Base-by-base conservation (phyloP, 2,329 filamentous ascomycete species). In the Tolypocladium ophioglossoides region DNA sequence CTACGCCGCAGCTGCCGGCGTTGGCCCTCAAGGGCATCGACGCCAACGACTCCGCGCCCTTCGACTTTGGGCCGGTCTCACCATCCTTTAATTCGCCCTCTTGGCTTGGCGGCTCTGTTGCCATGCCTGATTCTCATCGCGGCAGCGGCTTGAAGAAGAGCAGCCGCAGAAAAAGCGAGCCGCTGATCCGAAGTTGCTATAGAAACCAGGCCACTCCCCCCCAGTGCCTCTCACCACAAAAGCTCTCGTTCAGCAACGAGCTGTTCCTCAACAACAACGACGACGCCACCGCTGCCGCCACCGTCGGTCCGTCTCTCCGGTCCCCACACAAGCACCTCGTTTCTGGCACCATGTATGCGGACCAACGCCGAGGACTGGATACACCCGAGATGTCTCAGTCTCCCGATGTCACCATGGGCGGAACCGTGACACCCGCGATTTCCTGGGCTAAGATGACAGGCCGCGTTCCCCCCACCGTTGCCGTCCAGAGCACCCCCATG, bases 81-180 rank as follows among this genome's bases (percentile, higher is more conserved):
- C 56, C 66, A 1, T 62, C 61, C 12, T 62, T 66, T 30, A 62
- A 62, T 46, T 62, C 62, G 0, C 58, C 60, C 32, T 62, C 65
- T 24, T 68, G 66, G 64, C 56, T 69, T 39, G 62, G 62, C 27
- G 35, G 44, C 12, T 58, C 61, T 12, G 50, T 55, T 22, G 54
- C 62, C n/a, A 52, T 55, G 1, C 59, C 53, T 2, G 59, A 63
- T 39, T 56, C 61, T 27, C 56, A 58, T 22, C 59, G 63, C n/a
- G 61, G 61, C 24, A 56, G 57, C 52, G 59, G 58, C 30, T 51
- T 60, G 24, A 65, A 60, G 38, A 54, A 59, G 22, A 54, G 56
- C 11, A 60, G 60, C 14, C 67, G 68, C n/a, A 60, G 69, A 37
- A 66, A 61, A 35, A 71, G 69, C 47, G 69, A 71, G 54, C 69